phyloP scores from a whole-genome alignment of 1,284 basidiomycete genomes.

The Cryptococcus sp. region DNA sequence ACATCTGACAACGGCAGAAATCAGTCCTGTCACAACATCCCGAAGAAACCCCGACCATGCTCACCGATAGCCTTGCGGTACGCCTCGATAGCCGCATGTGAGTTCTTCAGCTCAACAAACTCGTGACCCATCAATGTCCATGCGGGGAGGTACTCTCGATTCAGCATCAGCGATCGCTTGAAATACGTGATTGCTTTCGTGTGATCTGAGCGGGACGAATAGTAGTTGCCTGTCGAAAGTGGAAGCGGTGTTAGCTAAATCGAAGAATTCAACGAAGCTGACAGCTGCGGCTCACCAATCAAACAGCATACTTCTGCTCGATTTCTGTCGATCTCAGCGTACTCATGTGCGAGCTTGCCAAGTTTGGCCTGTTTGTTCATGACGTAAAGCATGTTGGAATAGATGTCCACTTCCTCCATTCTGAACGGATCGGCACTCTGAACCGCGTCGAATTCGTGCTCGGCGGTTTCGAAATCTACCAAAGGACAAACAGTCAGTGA shows the following conservation, averaged over 20 bases:
- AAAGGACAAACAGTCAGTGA: not conserved
- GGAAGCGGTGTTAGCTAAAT: not conserved
- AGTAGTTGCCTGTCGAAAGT: constrained; percentile 77
- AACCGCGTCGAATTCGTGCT: constrained; percentile 78
- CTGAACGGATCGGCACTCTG: constrained; percentile 80
- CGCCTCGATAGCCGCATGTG: constrained; percentile 96
- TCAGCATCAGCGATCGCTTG: constrained; percentile 86
- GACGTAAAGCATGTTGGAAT: constrained; percentile 96
- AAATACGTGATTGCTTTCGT: constrained; percentile 97
- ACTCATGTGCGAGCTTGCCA: constrained; percentile 89
- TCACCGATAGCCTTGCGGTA: constrained; percentile 91
- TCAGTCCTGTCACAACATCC: not conserved
- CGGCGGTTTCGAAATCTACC: constrained; percentile 81
- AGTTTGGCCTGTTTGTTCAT: constrained; percentile 85
- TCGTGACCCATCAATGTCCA: constrained; percentile 99
- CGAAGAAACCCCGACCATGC: constrained; percentile 35
- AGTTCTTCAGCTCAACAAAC: constrained; percentile 98
- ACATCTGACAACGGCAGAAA: constrained; percentile 62
- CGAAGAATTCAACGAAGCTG: not conserved
- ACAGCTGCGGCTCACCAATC: constrained; percentile 62
- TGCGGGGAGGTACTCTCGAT: constrained; percentile 89
- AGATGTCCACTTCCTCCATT: constrained; percentile 93
- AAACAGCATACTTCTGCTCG: constrained; percentile 93
- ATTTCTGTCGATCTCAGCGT: constrained; percentile 81
- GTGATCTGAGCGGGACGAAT: constrained; percentile 88